These are phyloP conservation scores for Hypoxylon sp. DNA, from an alignment of 2,329 filamentous ascomycete species.

Conservation along the genomic window DNA sequence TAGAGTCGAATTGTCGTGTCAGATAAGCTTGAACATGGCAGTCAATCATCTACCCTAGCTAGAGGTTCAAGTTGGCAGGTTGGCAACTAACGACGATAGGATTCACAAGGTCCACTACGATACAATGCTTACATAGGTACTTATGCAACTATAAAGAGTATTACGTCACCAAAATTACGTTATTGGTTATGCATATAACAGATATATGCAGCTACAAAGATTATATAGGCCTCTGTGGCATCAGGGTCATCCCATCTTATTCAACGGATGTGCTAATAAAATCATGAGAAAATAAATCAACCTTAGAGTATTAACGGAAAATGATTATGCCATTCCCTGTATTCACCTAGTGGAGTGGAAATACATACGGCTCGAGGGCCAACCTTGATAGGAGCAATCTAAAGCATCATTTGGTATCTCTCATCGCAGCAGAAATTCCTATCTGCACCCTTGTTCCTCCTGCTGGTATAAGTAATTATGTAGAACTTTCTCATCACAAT, in stretches of 20 bases:
- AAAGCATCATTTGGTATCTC: constrained; percentile 41
- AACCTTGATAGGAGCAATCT: constrained; percentile 26
- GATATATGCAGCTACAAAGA: constrained; percentile 1
- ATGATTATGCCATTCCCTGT: not conserved
- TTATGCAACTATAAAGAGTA: constrained; percentile 20
- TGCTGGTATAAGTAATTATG: constrained; percentile 14
- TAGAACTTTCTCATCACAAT: constrained; percentile 9
- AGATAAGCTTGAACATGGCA: constrained; percentile 23
- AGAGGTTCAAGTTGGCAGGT: constrained; percentile 7
- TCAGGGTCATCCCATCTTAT: not conserved
- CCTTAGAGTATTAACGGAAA: not conserved
- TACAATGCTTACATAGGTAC: constrained; percentile 43
- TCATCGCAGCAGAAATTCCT: constrained; percentile 28
- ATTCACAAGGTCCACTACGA: constrained; percentile 35
- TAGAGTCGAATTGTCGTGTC: constrained; percentile 19
- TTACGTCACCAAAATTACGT: constrained; percentile 1
- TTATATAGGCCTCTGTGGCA: too few species aligned
- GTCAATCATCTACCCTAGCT: constrained; percentile 7
- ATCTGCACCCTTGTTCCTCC: constrained; percentile 6
- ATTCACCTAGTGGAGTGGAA: not conserved
- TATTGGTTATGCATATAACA: not conserved
- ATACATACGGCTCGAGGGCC: constrained; percentile 8
- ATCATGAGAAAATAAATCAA: not conserved
- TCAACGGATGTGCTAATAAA: not conserved
- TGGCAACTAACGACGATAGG: constrained; percentile 11